Base-by-base conservation (phyloP, 306 rosid species). In the Malus orientalis region DNA sequence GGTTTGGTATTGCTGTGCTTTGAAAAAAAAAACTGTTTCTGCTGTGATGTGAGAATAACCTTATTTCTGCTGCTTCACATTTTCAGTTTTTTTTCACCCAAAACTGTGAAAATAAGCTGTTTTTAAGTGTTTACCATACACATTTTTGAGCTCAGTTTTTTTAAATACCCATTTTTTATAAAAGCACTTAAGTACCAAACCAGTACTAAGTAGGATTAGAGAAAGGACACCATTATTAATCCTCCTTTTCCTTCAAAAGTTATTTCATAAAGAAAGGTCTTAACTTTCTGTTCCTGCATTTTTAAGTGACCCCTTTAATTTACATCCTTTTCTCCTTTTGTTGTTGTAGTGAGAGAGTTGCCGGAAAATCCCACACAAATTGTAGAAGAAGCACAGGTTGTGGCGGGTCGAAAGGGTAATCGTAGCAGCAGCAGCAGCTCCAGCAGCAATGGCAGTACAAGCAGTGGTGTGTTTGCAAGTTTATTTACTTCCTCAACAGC, bases 401-500 rank as follows among this genome's bases (percentile, higher is more conserved):
- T 68, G 19, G 40, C 80, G 5, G 80, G 79, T 58, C 9, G 71
- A 54, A 89, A 81, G 68, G 90, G 88, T 40, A 85, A 84, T 85
- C 73, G 89, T 66, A 84, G 87, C 79, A 86, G 88, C 74, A 82
- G 86, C 74, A 87, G 84, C 81, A 84, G 82, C 77, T 80, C 97
- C 23, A 72, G 89, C 75, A 83, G 89, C 87, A 91, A 86, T 64
- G 89, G 85, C 0, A 82, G 87, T 76, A 61, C 88, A 29, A 84
- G 82, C 69, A 83, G 88, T 69, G 89, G 91, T 61, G 89, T 86
- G 61, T 91, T 89, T 74, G 97, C 96, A 57, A 87, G 97, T 66
- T 81, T 93, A 78, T 93, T 93, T 76, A 85, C 97, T 67, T 84
- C 97, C 33, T 87, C 98, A 11, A 84, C 92, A 2, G 70, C 91